Evolutionary conservation across 371 early-diverging fungal genomes (phyloP), one percentile per base, ranked within the genome.

Genomic region (Lichtheimia ramosa): DNA sequence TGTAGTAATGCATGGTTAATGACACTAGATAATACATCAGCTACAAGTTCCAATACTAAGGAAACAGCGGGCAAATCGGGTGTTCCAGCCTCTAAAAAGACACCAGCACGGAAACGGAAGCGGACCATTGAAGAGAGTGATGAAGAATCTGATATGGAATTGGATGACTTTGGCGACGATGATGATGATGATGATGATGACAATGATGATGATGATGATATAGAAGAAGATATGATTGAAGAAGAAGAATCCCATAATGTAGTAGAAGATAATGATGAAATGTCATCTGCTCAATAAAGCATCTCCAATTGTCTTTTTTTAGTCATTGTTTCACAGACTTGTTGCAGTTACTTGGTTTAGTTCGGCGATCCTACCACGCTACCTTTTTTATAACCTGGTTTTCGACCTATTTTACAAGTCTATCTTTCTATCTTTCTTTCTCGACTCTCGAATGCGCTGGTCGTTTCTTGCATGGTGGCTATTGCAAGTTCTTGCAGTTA

Each of bases 131-230:
- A 18, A 6, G 58, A 57, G n/a, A 50, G 50, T 16, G 28, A 28
- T 39, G 51, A 57, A 3, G 57, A 58, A 16, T 48, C 48, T 48
- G 56, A 56, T 10, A 48, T 46, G 14, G 53, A 53, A 16, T 16
- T 21, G 20, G 53, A 53, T 7, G 50, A 41, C 4, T 14, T 3
- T 3, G 56, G 24, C 6, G 56, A 43, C 14, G 43, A 55, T n/a
- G 43, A 55, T 24, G 56, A 25, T 7, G 43, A 43, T 43, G 55
- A 43, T 5, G 43, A 21, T 2, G 56, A 24, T 3, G 56, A 55
- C 3, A 46, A 43, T 14, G 25, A 23, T 21, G 51, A 51, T 24
- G 51, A 51, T 8, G 51, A 51, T 51, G 55, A 54, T 54, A 7
- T 28, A 40, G 34, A 54, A 27, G 54, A 54, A 6, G 54, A 54